Base-by-base conservation (phyloP, 805 yeast genomes). In the Yarrowia deformans region DNA sequence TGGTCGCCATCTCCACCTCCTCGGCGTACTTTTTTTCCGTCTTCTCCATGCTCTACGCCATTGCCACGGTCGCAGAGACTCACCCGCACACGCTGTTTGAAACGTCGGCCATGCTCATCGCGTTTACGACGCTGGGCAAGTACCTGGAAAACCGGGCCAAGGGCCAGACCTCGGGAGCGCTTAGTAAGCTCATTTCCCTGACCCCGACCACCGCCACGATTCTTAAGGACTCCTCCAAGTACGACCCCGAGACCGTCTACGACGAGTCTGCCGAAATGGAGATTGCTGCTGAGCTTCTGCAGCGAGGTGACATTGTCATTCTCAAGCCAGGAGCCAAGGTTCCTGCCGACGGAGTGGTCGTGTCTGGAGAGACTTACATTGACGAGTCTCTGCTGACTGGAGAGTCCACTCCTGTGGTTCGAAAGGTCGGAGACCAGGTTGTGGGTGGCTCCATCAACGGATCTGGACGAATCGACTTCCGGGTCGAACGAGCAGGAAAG, bases 391-490 rank as follows among this genome's bases (percentile, higher is more conserved):
- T 93, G 32, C 81, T 95, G 69, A 94, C 99, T 0, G 99, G 99
- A 63, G 99, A 95, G 79, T 86, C 97, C 0, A 76, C 85, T 48
- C 93, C 97, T 1, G 88, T 93, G 0, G 77, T 80, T 49, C 95
- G 94, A 74, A 74, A 67, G 2, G 73, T 73, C 1, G 93, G 91
- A 1, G 88, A 88, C 43, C 71, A 73, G 1, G 90, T 95, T 1
- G 87, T 90, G 75, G 98, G 97, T 14, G 99, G 99, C 0, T 89
- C 98, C 1, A 85, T 94, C 52, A 95, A 96, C 77, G 92, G 95
- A 0, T 82, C 88, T 1, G 90, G 93, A 10, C 83, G 87, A 39
- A 76, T 95, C 50, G 89, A 87, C 73, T 84, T 93, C 76, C 82
- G 79, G 72, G 94, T 93, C 0, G 82, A 86, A 2, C 81, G 83